Evolutionary conservation across 1,139 yeast genomes (phyloP), one percentile per base, ranked within the genome.

Genomic region (Blastobotrys indianensis): DNA sequence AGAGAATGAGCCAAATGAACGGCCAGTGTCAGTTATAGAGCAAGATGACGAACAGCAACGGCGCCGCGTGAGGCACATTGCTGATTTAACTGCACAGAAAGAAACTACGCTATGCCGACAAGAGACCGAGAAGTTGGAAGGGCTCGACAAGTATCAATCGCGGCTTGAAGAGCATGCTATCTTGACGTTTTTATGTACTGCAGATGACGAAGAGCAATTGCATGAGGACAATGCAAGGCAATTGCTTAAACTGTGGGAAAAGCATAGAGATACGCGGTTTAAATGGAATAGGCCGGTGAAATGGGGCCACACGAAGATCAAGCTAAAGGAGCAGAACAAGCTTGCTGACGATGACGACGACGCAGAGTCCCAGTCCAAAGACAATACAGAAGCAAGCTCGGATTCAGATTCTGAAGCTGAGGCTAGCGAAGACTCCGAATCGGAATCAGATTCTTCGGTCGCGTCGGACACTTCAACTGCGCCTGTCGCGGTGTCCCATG

Each of bases 101-200:
- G 44, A 39, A 29, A 6, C 31, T 30, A 20, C 7, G 33, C 33
- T 44, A 2, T 29, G 39, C 28, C 3, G 12, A 3, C 17, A 10
- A 2, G 50, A 47, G 33, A 41, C 40, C 4, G 34, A 28, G 6
- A 15, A 8, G 11, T 37, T 48, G 31, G 45, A 48, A 13, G 11
- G 20, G 28, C 10, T 37, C 12, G 51, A 48, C 20, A 29, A 23
- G 33, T 20, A 41, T 4, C 12, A 28, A 5, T 48, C 51, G 2
- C 35, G 25, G 12, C 35, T 29, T 1, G 40, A 45, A 11, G 51
- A 48, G 38, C 42, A 45, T 32, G 15, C 42, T 5, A 15, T 48
- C 7, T 31, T 42, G 35, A 38, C 44, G 2, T 48, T 25, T 35
- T 23, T 48, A n/a, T 23, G 39, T 9, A 45, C 51, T 2, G 20